Evolutionary conservation across 148 eudicot genomes (phyloP).

Genomic region (Rhododendron mucronatum): DNA sequence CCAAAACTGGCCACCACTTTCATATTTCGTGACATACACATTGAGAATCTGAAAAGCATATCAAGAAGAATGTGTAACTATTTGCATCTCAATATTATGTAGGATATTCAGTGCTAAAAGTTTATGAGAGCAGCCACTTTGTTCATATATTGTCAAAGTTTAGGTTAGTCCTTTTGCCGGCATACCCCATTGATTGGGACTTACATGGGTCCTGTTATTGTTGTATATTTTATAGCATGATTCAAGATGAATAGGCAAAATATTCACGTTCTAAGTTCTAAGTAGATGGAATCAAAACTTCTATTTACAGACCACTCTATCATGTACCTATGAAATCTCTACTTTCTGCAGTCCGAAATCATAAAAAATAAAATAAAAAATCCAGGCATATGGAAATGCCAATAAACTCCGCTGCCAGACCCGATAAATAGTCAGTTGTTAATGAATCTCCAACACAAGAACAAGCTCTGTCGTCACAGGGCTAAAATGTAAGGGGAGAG

Average conservation of each 20-base stretch:
- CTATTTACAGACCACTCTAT: background rate
- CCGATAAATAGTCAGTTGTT: background rate
- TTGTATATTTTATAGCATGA: background rate
- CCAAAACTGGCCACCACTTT: constrained; percentile 89
- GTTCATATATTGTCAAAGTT: background rate
- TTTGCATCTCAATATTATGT: background rate
- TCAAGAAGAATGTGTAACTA: background rate
- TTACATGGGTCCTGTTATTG: background rate
- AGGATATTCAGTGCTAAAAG: background rate
- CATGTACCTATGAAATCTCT: background rate
- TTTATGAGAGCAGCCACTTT: background rate
- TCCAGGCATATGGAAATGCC: background rate
- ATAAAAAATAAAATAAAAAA: background rate
- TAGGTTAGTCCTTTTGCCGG: background rate
- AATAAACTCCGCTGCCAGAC: background rate
- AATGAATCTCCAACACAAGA: background rate
- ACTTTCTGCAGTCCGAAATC: background rate
- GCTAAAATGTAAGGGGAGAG: background rate
- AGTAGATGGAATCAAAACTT: background rate
- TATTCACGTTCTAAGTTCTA: background rate
- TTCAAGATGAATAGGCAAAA: background rate
- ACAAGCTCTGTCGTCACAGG: background rate
- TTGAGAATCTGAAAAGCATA: constrained; percentile 69
- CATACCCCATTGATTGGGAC: background rate
- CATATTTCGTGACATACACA: constrained; percentile 68